Evolutionary conservation across 1,284 basidiomycete species (phyloP), one percentile per base, ranked within the genome.

Genomic region (Filobasidium uniguttulatum): DNA sequence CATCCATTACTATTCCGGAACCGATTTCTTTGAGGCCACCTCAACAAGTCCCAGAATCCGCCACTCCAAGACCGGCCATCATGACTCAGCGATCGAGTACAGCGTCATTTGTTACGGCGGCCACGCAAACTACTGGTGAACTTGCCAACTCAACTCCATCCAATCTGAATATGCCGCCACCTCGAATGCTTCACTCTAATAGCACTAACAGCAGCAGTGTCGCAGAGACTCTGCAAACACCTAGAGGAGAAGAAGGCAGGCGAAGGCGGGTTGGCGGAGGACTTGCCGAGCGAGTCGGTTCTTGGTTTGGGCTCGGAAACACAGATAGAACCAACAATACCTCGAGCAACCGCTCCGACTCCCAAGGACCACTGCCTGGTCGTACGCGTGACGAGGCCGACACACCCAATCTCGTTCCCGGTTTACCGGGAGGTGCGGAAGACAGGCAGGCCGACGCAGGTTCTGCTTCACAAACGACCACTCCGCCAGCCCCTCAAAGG

Each of bases 221-320:
- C n/a, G 31, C 31, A 33, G n/a, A n/a, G n/a, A n/a, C n/a, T 33
- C 31, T n/a, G 31, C 10, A 9, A 43, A n/a, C 26, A n/a, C n/a
- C n/a, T n/a, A 43, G 40, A 8, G 4, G 15, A 5, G 10, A 29
- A 15, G 40, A n/a, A 33, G n/a, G 29, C 15, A 26, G 40, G 15
- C 10, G 40, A 43, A 26, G 40, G 22, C 15, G 45, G 25, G 30
- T 20, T n/a, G 26, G 22, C 29, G 10, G 34, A 45, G n/a, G 47
- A 5, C 19, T 31, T 22, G 35, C 49, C 34, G 41, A 44, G 14
- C 38, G 46, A 37, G 40, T 30, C 40, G 23, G 31, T 29, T 22
- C 31, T 26, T 34, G 46, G 45, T 47, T 37, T 38, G 34, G 19
- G 33, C 40, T 29, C 31, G 9, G 17, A 43, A 45, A 44, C n/a